A percentile compares a stretch with the other conserved stretches of the same genome.
phyloP scores from a whole-genome alignment of 306 rosid species.

The Cucumis sativus region Cucumber_9930_V3 NC_026659.2:28401501-28402000 shows the following conservation, averaged over 20 bases:
- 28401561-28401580: conserved; percentile 53
- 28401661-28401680: conserved; percentile 32
- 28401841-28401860: conserved; percentile 41
- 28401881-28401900: conserved; percentile 85
- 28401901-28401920: conserved; percentile 58
- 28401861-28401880: conserved; percentile 73
- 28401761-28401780: neutral
- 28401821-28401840: neutral
- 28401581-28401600: conserved; percentile 66
- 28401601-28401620: conserved; percentile 11
- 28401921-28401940: conserved; percentile 49
- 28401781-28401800: neutral
- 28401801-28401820: neutral
- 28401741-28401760: conserved; percentile 34
- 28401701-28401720: conserved; percentile 46
- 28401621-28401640: conserved; percentile 29
- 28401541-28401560: conserved; percentile 65
- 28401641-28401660: conserved; percentile 49
- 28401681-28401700: conserved; percentile 47
- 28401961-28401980: conserved; percentile 17
- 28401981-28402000: conserved; percentile 59
- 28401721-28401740: conserved; percentile 60
- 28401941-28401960: conserved; percentile 26
- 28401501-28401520: conserved; percentile 56
- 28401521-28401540: conserved; percentile 85